These are phyloP conservation scores for Diplotaxis tenuifolia DNA, from an alignment of 345 rosid species.

Conservation along the genomic window DNA sequence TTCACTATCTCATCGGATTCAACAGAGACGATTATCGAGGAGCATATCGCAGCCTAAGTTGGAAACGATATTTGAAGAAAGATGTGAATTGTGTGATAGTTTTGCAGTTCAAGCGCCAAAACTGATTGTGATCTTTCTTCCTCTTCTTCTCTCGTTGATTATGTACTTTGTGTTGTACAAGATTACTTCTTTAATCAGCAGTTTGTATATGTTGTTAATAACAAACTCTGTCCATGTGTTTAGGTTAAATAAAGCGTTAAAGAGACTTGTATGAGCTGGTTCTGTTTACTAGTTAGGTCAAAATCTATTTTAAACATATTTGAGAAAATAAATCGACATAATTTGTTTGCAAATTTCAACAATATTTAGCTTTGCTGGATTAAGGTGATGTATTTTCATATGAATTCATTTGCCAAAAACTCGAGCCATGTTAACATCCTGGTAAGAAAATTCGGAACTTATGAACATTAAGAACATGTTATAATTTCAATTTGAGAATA, in stretches of 20 bases:
- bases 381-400: background rate
- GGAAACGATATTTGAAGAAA: constrained; percentile 50
- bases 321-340: background rate
- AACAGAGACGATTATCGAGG: constrained; percentile 18
- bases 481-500: background rate
- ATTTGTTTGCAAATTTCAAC: background rate
- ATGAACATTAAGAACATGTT: background rate
- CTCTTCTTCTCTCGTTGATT: constrained; percentile 33
- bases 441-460: background rate
- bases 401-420: background rate
- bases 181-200: constrained; percentile 1
- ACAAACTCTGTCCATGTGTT: constrained; percentile 10
- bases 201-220: constrained; percentile 15
- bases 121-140: constrained; percentile 39
- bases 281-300: background rate
- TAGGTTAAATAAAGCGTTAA: background rate
- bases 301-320: background rate
- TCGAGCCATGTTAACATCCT: background rate
- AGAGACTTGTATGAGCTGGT: background rate
- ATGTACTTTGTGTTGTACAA: constrained; percentile 37
- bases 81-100: constrained; percentile 25
- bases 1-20: constrained; percentile 30
- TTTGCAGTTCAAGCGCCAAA: constrained; percentile 32
- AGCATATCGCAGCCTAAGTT: constrained; percentile 33
- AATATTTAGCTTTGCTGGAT: background rate